Conservation (phyloP, 2,329 filamentous ascomycete genomes). For the Endoconidiophora laricicola region DNA sequence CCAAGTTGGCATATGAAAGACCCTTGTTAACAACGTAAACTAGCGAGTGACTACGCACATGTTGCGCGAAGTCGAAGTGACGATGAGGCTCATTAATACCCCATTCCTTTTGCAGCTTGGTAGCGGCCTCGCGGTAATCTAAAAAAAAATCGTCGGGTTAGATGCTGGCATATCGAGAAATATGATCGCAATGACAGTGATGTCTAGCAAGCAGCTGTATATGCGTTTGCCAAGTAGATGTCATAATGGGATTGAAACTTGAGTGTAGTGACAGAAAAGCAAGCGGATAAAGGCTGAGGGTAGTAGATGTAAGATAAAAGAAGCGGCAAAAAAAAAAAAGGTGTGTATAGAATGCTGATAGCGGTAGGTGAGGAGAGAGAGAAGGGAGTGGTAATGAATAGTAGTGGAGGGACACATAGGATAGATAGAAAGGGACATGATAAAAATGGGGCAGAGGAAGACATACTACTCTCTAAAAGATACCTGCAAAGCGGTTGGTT, state of each 20-base stretch:
- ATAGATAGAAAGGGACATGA: neutral
- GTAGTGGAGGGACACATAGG: neutral
- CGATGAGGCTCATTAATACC: slow-evolving; percentile 44
- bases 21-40: slow-evolving; percentile 47
- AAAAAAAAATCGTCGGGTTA: slow-evolving; percentile 12
- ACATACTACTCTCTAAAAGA: slow-evolving; percentile 46
- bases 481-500: slow-evolving; percentile 27
- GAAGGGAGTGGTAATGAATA: neutral
- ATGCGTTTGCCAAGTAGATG: neutral
- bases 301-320: neutral
- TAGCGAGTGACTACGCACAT: slow-evolving; percentile 48
- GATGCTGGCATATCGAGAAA: neutral
- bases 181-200: neutral
- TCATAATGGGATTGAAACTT: too few species aligned
- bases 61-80: slow-evolving; percentile 45
- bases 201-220: neutral
- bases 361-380: neutral
- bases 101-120: slow-evolving; percentile 54
- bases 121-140: slow-evolving; percentile 53
- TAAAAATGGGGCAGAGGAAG: neutral
- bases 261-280: too few species aligned
- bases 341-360: neutral
- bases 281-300: neutral
- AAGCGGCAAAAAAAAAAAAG: too few species aligned
- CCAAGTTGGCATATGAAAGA: slow-evolving; percentile 41